These are phyloP conservation scores for Quercus phellos DNA, from an alignment of 331 rosid genomes.

Conservation along the genomic window DNA sequence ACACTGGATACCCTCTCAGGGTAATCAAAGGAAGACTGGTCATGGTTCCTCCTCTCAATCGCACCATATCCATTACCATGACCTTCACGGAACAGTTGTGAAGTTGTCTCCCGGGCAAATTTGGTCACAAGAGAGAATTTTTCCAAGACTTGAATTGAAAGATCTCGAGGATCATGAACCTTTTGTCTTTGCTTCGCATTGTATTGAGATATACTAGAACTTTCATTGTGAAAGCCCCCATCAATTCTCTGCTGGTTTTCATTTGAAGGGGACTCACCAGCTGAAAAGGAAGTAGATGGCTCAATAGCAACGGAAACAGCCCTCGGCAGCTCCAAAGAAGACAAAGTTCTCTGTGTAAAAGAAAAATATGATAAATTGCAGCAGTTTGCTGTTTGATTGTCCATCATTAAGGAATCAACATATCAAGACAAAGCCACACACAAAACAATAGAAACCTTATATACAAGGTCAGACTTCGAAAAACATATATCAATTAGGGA, in stretches of 20 bases:
- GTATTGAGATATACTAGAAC: slow-evolving; percentile 36
- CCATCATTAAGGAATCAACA: neutral
- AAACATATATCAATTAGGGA: neutral
- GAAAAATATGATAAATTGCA: slow-evolving; percentile 26
- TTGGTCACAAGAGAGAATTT: slow-evolving; percentile 90
- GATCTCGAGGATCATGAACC: slow-evolving; percentile 83
- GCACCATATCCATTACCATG: slow-evolving; percentile 62
- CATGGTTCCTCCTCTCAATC: slow-evolving; percentile 46
- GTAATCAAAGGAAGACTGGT: slow-evolving; percentile 39
- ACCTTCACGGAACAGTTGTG: slow-evolving; percentile 80
- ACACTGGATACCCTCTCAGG: slow-evolving; percentile 40
- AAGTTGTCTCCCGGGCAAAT: slow-evolving; percentile 96
- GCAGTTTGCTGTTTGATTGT: neutral
- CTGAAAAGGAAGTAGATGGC: slow-evolving; percentile 38
- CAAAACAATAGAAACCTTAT: neutral
- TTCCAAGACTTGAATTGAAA: slow-evolving; percentile 90
- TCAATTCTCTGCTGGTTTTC: slow-evolving; percentile 43
- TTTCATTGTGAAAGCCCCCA: slow-evolving; percentile 40
- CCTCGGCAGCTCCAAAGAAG: slow-evolving; percentile 92
- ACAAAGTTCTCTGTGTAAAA: slow-evolving; percentile 71
- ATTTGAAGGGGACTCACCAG: slow-evolving; percentile 43
- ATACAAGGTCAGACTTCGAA: neutral
- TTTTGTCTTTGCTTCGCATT: slow-evolving; percentile 61
- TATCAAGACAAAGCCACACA: neutral
- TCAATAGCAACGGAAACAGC: slow-evolving; percentile 61